Evolutionary conservation across 129 eudicot species (phyloP).

Genomic region (Saussurea involucrata): DNA sequence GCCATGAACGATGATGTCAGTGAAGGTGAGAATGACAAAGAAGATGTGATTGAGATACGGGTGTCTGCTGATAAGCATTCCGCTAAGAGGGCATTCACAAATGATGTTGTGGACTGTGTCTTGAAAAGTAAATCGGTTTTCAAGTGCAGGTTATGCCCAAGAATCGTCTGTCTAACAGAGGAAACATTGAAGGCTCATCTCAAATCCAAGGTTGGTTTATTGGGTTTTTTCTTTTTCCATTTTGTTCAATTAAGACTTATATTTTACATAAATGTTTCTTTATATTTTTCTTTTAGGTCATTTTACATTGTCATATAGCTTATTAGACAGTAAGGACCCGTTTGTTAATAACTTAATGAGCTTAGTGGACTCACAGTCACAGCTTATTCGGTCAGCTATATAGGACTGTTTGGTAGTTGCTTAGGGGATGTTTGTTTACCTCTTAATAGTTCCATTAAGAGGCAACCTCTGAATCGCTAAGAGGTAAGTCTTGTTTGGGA

Average conservation of each 20-base stretch:
- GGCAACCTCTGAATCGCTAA: too few relatives aligned
- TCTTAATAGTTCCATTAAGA: too few relatives aligned
- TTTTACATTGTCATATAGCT: not conserved
- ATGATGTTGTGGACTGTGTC: constrained; percentile 43
- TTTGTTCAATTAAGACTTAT: not conserved
- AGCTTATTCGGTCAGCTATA: too few relatives aligned
- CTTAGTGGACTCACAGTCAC: too few relatives aligned
- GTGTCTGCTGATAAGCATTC: constrained; percentile 15
- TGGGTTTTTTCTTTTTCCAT: not conserved
- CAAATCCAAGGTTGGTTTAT: constrained; percentile 61
- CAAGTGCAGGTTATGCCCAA: constrained; percentile 90
- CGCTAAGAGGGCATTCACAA: constrained; percentile 26
- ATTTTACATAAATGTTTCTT: too few relatives aligned
- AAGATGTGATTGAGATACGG: not conserved
- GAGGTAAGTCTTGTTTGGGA: too few relatives aligned
- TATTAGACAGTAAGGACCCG: not conserved
- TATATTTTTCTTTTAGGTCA: not conserved
- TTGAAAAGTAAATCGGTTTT: constrained; percentile 82
- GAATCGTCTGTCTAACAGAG: constrained; percentile 84
- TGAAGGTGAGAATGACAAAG: constrained; percentile 21
- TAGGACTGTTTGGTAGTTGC: too few relatives aligned
- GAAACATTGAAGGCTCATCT: constrained; percentile 82
- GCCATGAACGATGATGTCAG: constrained; percentile 53
- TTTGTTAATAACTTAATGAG: too few relatives aligned
- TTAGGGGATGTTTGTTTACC: too few relatives aligned